These are phyloP conservation scores for Plasmodium relictum DNA, from an alignment of 169 alveolate species.

Conservation along the genomic window DNA sequence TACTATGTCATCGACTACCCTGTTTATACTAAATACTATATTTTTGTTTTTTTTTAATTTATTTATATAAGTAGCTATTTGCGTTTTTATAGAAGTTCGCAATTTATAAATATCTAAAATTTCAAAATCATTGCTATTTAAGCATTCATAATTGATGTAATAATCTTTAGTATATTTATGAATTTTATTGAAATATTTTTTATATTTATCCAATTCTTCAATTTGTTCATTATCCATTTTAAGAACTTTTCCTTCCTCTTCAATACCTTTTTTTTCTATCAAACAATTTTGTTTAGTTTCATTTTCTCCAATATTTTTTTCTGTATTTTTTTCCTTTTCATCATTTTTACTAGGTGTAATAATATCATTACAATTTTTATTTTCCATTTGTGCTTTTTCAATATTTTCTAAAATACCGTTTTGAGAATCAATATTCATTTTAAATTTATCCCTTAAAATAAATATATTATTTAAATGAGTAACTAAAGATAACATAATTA, in stretches of 20 bases:
- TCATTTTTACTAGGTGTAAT: constrained; percentile 77
- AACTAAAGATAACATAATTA: constrained; percentile 95
- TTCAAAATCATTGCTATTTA: constrained; percentile 70
- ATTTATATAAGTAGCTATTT: constrained; percentile 76
- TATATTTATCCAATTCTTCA: constrained; percentile 82
- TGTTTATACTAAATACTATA: constrained; percentile 76
- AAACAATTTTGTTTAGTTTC: neutral
- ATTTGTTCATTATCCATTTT: constrained; percentile 12
- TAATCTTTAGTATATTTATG: constrained; percentile 58
- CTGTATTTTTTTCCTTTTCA: constrained; percentile 45
- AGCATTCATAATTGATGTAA: constrained; percentile 24
- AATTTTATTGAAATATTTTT: neutral
- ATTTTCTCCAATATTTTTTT: neutral
- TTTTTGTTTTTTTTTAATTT: constrained; percentile 69
- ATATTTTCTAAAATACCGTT: constrained; percentile 59
- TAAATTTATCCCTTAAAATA: constrained; percentile 93
- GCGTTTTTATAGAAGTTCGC: constrained; percentile 57
- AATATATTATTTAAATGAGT: constrained; percentile 95
- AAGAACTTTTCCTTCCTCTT: neutral
- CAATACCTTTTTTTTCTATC: neutral
- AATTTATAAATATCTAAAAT: constrained; percentile 64
- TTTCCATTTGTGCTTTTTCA: constrained; percentile 79
- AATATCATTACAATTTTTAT: constrained; percentile 21
- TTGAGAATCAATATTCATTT: constrained; percentile 75
- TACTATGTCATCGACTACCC: constrained; percentile 96